phyloP scores from a whole-genome alignment of 768 basidiomycete genomes.

The Ramaria sp. region DNA sequence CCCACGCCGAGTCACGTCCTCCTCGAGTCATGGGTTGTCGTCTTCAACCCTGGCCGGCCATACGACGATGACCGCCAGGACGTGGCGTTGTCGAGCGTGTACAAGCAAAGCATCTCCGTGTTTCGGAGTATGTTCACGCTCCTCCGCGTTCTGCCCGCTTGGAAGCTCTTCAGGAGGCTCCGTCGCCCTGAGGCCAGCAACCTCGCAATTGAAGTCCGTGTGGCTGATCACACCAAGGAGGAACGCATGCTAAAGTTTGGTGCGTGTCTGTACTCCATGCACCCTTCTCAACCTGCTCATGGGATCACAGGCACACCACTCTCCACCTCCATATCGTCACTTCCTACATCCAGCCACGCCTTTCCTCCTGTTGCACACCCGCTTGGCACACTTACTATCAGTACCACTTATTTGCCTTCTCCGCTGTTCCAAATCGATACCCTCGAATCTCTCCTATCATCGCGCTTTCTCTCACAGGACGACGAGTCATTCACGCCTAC shows the following conservation, averaged over 20 bases:
- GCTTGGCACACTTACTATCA: constrained; percentile 49
- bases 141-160: constrained; percentile 63
- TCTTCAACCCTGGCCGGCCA: constrained; percentile 22
- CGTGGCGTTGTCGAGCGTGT: constrained; percentile 61
- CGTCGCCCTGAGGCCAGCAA: constrained; percentile 33
- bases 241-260: constrained; percentile 14
- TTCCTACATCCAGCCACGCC: constrained; percentile 40
- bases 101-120: constrained; percentile 76
- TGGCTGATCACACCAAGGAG: constrained; percentile 13
- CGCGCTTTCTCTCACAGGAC: constrained; percentile 50
- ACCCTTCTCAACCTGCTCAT: constrained; percentile 2
- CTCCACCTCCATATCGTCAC: constrained; percentile 14
- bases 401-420: constrained; percentile 50
- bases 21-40: constrained; percentile 60
- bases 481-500: constrained; percentile 70
- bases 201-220: constrained; percentile 37
- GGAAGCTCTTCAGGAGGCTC: constrained; percentile 59
- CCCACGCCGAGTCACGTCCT: constrained; percentile 60
- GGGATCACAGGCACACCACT: constrained; percentile 8
- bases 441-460: constrained; percentile 64
- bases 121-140: constrained; percentile 71
- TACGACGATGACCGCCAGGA: constrained; percentile 22
- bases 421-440: constrained; percentile 70
- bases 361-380: constrained; percentile 65
- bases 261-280: background rate